Evolutionary conservation across 305 asterid genomes (phyloP), one percentile per base, ranked within the genome.

Genomic region (Fraxinus greggii): DNA sequence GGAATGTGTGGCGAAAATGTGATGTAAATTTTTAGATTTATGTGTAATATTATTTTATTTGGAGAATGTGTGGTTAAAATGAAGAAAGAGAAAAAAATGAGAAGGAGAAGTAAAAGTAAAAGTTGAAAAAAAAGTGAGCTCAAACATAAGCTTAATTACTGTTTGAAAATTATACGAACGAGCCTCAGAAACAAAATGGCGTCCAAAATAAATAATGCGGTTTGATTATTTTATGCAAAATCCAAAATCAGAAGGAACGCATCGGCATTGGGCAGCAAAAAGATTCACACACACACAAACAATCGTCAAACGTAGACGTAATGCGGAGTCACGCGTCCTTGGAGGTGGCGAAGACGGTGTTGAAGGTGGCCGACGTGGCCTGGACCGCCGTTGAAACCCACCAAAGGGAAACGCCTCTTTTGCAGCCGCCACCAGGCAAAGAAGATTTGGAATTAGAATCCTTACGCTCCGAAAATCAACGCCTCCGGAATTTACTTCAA

Each of bases 331-430:
- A 80, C 84, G 88, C 76, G 32, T 86, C 97, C 23, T 56, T 92
- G 79, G 97, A 95, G 86, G 92, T 90, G 56, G 98, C 97, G 78
- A 92, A 91, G 89, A 92, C 98, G 86, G 98, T 95, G 89, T 59
- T 95, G 86, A 98, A 93, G 90, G 97, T 95, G 3, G 98, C 98
- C 33, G 98, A 95, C 85, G 90, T 95, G 72, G 97, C 98, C 42
- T 95, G 92, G 92, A 84, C 92, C 45, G 97, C 98, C 85, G 86
- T 93, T 72, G 99, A 93, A 76, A 69, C 61, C 84, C 86, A 84
- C 84, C 85, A 85, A 84, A 88, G 80, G 83, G 90, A 85, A 12
- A 70, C 88, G 79, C 24, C 80, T 81, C 82, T 85, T n/a, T 24
- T 56, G 83, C 82, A 86, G 28, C n/a, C 86, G 76, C 78, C 76